These are phyloP conservation scores for Vitis hybrid DNA, from an alignment of 177 flowering plant genomes.

Conservation along the genomic window DNA sequence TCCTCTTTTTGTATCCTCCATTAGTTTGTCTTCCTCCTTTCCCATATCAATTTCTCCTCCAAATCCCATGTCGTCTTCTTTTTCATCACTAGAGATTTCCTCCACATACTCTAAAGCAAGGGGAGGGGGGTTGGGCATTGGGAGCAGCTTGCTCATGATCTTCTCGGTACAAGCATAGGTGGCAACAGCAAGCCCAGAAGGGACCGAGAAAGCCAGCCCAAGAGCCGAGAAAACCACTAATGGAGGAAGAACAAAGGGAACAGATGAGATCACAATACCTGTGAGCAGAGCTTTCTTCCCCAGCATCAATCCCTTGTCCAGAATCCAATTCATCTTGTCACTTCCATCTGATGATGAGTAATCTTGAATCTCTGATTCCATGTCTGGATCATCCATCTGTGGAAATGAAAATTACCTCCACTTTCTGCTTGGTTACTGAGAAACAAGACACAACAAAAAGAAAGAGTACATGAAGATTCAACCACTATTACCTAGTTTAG, in stretches of 20 bases:
- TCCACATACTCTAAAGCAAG: neutral
- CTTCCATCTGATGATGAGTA: conserved; percentile 7
- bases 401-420: neutral
- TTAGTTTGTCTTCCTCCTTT: conserved; percentile 17
- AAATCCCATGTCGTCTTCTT: conserved; percentile 5
- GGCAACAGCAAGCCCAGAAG: conserved; percentile 54
- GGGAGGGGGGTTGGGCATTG: conserved; percentile 24
- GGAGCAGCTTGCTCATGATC: conserved; percentile 60
- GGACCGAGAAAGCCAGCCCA: conserved; percentile 58
- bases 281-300: conserved; percentile 62
- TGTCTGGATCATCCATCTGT: conserved; percentile 33
- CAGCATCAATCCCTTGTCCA: conserved; percentile 41
- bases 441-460: no score
- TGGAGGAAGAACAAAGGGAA: conserved; percentile 72
- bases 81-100: neutral
- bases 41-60: conserved; percentile 11
- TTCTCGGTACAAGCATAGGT: conserved; percentile 64
- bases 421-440: no score
- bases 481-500: no score
- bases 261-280: conserved; percentile 58
- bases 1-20: conserved; percentile 4
- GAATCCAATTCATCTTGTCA: conserved; percentile 35
- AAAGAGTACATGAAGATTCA: no score
- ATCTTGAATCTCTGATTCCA: conserved; percentile 28
- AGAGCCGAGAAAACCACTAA: conserved; percentile 52